Percentiles rank a stretch among this genome's conserved stretches.
Conservation (phyloP, 306 rosid genomes). For the Fragaria ananassa region DNA sequence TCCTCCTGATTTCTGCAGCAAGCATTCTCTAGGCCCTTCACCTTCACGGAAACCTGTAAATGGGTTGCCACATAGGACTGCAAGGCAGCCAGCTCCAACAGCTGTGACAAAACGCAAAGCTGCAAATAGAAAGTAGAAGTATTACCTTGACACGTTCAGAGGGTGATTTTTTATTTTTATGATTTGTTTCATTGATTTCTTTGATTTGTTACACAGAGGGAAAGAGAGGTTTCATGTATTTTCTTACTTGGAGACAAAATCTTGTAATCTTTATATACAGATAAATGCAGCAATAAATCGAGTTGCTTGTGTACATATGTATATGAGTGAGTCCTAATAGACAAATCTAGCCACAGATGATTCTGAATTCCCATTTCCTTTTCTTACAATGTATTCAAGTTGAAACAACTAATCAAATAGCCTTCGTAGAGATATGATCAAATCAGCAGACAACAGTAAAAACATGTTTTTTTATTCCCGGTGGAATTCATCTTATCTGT, state of each 20-base stretch:
- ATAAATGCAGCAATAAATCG: constrained; percentile 71
- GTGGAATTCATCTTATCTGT: neutral
- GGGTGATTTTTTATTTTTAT: constrained; percentile 28
- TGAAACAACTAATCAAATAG: neutral
- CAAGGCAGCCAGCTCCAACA: constrained; percentile 63
- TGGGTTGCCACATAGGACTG: constrained; percentile 50
- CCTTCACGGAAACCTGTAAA: constrained; percentile 72
- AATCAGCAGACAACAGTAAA: neutral
- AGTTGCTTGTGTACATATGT: constrained; percentile 79
- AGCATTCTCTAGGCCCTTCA: constrained; percentile 64
- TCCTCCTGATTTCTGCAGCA: constrained; percentile 42
- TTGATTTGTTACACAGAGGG: constrained; percentile 36
- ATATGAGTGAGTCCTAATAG: constrained; percentile 15
- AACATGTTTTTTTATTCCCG: neutral
- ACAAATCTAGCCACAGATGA: constrained; percentile 23
- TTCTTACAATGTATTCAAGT: neutral
- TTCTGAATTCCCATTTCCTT: neutral
- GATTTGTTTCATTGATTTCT: constrained; percentile 19
- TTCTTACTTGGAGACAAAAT: neutral
- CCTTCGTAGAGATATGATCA: neutral
- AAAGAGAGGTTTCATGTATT: constrained; percentile 30
- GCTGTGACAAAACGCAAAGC: constrained; percentile 73
- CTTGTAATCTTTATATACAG: constrained; percentile 45
- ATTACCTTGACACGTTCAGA: constrained; percentile 25
- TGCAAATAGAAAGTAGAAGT: constrained; percentile 63